Evolutionary conservation across 257 asterid genomes (phyloP).

Genomic region (Verbascum thapsus): DNA sequence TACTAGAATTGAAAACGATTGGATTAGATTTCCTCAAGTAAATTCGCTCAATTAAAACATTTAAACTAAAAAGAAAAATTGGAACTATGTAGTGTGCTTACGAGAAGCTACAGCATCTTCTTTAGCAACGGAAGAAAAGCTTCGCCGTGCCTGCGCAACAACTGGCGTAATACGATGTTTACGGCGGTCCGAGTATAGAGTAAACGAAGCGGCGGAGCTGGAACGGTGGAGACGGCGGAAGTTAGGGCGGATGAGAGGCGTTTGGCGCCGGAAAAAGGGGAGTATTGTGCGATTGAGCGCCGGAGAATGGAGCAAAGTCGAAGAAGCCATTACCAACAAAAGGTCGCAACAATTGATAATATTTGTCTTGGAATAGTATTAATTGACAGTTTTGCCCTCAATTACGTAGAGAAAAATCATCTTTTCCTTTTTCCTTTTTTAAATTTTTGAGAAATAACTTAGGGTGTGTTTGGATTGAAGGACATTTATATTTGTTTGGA

Average conservation of each 20-base stretch:
- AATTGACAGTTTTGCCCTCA: no score
- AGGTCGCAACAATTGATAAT: not conserved
- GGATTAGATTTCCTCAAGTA: no score
- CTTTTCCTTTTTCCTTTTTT: no score
- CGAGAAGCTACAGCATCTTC: slow-evolving; percentile 59
- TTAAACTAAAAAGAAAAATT: no score
- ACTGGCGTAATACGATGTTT: slow-evolving; percentile 33
- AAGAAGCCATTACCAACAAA: slow-evolving; percentile 50
- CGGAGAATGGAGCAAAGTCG: slow-evolving; percentile 38
- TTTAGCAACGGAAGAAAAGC: slow-evolving; percentile 43
- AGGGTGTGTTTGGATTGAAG: no score
- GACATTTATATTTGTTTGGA: no score
- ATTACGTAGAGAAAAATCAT: no score
- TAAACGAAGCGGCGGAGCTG: slow-evolving; percentile 22
- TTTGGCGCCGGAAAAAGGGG: slow-evolving; percentile 37
- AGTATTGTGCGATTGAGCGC: slow-evolving; percentile 35
- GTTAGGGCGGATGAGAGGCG: slow-evolving; percentile 12
- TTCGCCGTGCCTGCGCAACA: slow-evolving; percentile 65
- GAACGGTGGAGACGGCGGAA: slow-evolving; percentile 26
- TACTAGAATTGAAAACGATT: no score
- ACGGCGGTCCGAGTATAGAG: slow-evolving; percentile 24
- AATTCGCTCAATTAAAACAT: no score
- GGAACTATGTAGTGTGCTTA: slow-evolving; percentile 30
- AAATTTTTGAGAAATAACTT: no score
- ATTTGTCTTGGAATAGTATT: not conserved